Conservation (phyloP, 2,329 filamentous ascomycete species). For the Pseudophaeomoniella oleicola region DNA sequence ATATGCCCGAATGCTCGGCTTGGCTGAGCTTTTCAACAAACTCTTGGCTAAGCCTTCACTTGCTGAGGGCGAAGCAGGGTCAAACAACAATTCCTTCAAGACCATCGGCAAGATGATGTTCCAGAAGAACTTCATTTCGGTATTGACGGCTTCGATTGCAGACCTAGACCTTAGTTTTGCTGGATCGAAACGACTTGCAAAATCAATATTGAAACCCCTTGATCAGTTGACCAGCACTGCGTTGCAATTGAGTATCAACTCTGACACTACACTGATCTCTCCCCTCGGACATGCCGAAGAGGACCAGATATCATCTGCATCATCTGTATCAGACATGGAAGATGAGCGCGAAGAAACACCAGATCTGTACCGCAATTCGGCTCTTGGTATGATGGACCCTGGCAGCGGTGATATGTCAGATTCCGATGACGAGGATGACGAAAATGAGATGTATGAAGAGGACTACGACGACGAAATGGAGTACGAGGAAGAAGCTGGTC, state of each 20-base stretch:
- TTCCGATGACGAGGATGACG: conserved; percentile 51
- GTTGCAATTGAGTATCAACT: conserved; percentile 67
- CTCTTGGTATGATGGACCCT: conserved; percentile 85
- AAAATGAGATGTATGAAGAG: conserved; percentile 86
- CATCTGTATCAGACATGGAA: conserved; percentile 76
- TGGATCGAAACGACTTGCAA: conserved; percentile 82
- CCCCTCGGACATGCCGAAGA: conserved; percentile 58
- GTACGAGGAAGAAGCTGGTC: conserved; percentile 61
- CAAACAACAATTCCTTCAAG: conserved; percentile 46
- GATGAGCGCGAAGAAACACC: conserved; percentile 88
- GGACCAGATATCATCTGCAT: conserved; percentile 75
- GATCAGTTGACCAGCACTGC: conserved; percentile 78
- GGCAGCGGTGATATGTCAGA: conserved; percentile 69
- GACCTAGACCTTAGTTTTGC: conserved; percentile 94
- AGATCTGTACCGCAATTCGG: conserved; percentile 91
- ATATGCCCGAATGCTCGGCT: conserved; percentile 72
- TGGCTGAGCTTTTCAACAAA: conserved; percentile 83
- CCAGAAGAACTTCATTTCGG: conserved; percentile 86
- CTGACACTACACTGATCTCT: conserved; percentile 45
- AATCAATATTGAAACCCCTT: conserved; percentile 85
- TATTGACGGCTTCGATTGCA: conserved; percentile 79
- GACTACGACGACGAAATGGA: conserved; percentile 88
- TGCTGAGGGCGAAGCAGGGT: conserved; percentile 29
- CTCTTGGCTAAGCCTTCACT: conserved; percentile 75
- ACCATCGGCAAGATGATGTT: conserved; percentile 94